A percentile compares a stretch with the other conserved stretches of the same genome.
Evolutionary conservation across 345 rosid species (phyloP).

Genomic region (Rhizophora apiculata): DNA sequence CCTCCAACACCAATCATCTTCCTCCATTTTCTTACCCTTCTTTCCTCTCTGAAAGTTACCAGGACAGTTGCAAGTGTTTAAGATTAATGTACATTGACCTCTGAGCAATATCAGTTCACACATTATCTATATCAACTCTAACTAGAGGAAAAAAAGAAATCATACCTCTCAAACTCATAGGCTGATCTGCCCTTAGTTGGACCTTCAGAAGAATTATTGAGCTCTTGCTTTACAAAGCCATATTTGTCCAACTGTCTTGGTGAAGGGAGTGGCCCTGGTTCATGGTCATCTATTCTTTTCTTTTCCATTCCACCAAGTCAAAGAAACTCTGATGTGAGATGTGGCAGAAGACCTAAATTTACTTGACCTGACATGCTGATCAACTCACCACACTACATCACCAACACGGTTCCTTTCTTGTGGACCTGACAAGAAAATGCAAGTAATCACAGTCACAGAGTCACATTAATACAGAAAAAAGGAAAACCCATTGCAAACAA

Average conservation of each 20-base stretch:
- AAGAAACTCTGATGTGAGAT: conserved; percentile 8
- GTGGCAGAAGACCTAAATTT: background rate
- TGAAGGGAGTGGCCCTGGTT: conserved; percentile 57
- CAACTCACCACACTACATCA: conserved; percentile 8
- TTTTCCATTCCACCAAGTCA: conserved; percentile 60
- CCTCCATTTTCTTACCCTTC: conserved; percentile 92
- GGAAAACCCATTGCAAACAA: no score
- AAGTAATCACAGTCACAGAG: no score
- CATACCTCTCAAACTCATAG: conserved; percentile 53
- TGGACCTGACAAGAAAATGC: conserved; percentile 13
- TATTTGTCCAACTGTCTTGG: conserved; percentile 63
- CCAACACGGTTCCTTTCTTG: conserved; percentile 15
- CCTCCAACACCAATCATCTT: conserved; percentile 98
- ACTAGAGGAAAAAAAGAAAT: background rate
- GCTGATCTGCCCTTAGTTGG: conserved; percentile 48
- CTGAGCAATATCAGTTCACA: no score
- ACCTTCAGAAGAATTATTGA: conserved; percentile 46
- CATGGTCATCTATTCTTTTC: conserved; percentile 53
- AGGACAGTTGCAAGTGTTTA: conserved; percentile 14
- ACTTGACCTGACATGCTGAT: conserved; percentile 23
- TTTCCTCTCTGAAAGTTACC: conserved; percentile 62
- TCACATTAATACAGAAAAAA: no score
- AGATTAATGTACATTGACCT: conserved; percentile 1
- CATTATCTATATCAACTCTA: no score
- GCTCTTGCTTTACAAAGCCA: conserved; percentile 76